phyloP scores from a whole-genome alignment of 2,329 filamentous ascomycete genomes.

The Didymella segeticola region DNA sequence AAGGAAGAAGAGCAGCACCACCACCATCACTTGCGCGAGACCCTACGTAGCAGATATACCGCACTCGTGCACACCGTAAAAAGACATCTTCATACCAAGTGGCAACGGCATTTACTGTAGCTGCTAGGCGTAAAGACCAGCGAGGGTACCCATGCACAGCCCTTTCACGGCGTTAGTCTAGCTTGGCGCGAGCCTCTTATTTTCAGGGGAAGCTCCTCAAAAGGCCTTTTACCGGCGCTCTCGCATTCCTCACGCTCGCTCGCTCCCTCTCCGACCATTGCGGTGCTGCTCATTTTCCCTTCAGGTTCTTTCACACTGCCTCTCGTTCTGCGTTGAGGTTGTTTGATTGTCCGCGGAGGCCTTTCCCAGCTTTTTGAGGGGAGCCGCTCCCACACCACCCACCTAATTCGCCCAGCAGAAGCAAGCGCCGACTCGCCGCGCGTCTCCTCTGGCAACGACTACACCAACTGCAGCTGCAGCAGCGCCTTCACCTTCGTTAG shows the following conservation, averaged over 20 bases:
- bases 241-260: constrained; percentile 42
- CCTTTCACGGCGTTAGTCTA: constrained; percentile 31
- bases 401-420: constrained; percentile 21
- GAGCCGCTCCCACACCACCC: constrained; percentile 36
- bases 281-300: constrained; percentile 22
- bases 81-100: constrained; percentile 11
- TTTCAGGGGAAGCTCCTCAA: constrained; percentile 43
- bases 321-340: constrained; percentile 39
- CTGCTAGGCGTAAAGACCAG: constrained; percentile 27
- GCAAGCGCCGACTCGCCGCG: constrained; percentile 42
- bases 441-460: constrained; percentile 42
- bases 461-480: constrained; percentile 31
- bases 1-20: constrained; percentile 12
- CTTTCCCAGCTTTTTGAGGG: constrained; percentile 24
- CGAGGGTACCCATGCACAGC: constrained; percentile 34
- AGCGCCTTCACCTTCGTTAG: constrained; percentile 40
- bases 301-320: constrained; percentile 34
- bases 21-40: not conserved
- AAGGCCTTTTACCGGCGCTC: constrained; percentile 39
- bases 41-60: not conserved
- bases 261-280: constrained; percentile 31
- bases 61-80: constrained; percentile 3
- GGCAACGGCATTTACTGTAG: constrained; percentile 26
- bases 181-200: constrained; percentile 37
- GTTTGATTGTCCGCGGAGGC: constrained; percentile 20